Evolutionary conservation across 495 filamentous ascomycete genomes (phyloP).

Genomic region (Talaromyces stipitatus): DNA sequence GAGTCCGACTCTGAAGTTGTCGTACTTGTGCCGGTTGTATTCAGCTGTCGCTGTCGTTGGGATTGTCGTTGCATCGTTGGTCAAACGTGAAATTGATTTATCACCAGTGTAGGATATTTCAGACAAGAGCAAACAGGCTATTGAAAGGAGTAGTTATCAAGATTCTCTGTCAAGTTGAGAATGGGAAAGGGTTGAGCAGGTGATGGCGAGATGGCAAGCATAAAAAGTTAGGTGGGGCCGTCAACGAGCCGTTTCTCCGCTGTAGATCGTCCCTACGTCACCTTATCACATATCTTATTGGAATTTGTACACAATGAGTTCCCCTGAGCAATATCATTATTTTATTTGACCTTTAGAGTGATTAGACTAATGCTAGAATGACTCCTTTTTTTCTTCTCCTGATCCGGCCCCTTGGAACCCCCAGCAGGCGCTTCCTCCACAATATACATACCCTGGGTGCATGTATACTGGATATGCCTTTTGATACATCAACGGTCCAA

Average conservation of each 20-base stretch:
- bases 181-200: neutral
- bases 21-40: neutral
- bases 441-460: neutral
- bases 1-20: neutral
- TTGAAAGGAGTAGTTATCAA: neutral
- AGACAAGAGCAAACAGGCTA: neutral
- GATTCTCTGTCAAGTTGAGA: neutral
- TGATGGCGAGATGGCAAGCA: neutral
- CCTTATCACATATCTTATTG: neutral
- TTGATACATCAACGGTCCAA: slow-evolving; percentile 1
- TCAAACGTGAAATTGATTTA: neutral
- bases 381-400: neutral
- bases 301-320: neutral
- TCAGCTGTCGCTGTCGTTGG: neutral
- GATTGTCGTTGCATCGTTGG: neutral
- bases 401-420: neutral
- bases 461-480: neutral
- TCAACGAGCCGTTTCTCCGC: neutral
- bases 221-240: neutral
- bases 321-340: neutral
- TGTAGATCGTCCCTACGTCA: neutral
- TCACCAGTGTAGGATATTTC: too few relatives aligned
- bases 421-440: neutral
- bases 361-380: neutral
- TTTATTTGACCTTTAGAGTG: neutral